phyloP scores from a whole-genome alignment of 768 basidiomycete genomes.

The Lactarius vividus region DNA sequence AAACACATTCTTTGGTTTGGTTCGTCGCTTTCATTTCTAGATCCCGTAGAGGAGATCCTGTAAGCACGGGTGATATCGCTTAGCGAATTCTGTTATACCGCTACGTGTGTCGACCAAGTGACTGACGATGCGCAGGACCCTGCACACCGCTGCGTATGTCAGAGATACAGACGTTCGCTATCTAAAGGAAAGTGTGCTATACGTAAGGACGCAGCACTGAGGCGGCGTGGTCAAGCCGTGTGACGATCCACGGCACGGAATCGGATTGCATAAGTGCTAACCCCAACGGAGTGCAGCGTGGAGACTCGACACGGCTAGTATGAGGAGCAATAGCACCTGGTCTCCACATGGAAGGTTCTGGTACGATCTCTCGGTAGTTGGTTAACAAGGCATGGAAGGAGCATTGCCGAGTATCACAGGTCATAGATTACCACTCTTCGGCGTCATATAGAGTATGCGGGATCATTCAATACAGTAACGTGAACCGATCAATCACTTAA shows the following conservation, averaged over 20 bases:
- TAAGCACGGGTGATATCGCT: conserved; percentile 57
- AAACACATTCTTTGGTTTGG: conserved; percentile 75
- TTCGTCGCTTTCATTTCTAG: conserved; percentile 62
- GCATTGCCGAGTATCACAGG: conserved; percentile 13
- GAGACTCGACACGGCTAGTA: conserved; percentile 54
- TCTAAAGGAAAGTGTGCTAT: not conserved
- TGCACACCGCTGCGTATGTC: too few species aligned
- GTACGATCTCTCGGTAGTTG: conserved; percentile 57
- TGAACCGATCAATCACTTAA: conserved; percentile 14
- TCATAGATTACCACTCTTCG: too few species aligned
- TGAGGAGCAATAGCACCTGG: conserved; percentile 60
- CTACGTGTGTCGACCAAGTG: conserved; percentile 54
- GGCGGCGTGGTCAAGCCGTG: not conserved
- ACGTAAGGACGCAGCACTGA: not conserved
- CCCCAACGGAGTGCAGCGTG: conserved; percentile 75
- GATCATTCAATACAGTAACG: conserved; percentile 20
- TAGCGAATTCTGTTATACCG: conserved; percentile 58
- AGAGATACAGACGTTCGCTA: not conserved
- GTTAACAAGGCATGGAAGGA: conserved; percentile 28
- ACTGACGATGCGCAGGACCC: conserved; percentile 54
- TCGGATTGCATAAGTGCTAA: conserved; percentile 80
- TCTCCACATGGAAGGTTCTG: conserved; percentile 74
- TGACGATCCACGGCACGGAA: not conserved
- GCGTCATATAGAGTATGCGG: too few species aligned
- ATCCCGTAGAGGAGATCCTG: conserved; percentile 39